Percentiles rank a stretch among this genome's conserved stretches.
Evolutionary conservation across 306 rosid species (phyloP).

Genomic region (Cercis canadensis): DNA sequence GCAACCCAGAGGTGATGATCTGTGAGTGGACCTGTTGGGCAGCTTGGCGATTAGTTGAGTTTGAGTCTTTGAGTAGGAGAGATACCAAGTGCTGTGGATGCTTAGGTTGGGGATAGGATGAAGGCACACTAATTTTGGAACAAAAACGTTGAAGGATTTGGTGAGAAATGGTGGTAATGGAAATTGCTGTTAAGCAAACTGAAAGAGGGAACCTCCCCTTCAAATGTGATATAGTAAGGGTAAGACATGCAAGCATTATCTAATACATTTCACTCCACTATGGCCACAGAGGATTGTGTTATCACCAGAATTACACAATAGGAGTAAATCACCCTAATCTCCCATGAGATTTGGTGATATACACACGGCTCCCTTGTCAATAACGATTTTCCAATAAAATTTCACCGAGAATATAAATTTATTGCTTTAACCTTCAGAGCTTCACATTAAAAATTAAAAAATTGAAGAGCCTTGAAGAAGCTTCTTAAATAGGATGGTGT

Average conservation of each 20-base stretch:
- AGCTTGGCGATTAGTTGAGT: slow-evolving; percentile 40
- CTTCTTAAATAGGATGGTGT: no score
- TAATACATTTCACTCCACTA: neutral
- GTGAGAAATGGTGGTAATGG: slow-evolving; percentile 5
- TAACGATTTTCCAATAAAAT: no score
- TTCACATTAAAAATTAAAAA: no score
- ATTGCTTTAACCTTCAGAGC: no score
- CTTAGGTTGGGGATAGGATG: slow-evolving; percentile 30
- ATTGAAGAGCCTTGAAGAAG: no score
- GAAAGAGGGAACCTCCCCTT: slow-evolving; percentile 28
- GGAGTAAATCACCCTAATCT: no score
- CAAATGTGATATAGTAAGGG: slow-evolving; percentile 25
- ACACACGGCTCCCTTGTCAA: no score
- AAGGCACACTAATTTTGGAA: neutral
- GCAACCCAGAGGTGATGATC: slow-evolving; percentile 57
- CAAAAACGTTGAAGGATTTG: slow-evolving; percentile 16
- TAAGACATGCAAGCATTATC: neutral
- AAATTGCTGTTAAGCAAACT: slow-evolving; percentile 11
- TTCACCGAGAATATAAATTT: no score
- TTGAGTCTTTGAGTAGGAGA: slow-evolving; percentile 54
- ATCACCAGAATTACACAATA: no score
- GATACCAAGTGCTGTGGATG: slow-evolving; percentile 53
- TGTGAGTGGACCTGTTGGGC: slow-evolving; percentile 59
- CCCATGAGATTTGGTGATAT: no score
- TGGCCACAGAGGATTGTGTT: no score